These are phyloP conservation scores for Coemansia aciculifera DNA, from an alignment of 192 early-diverging fungal species.

Conservation along the genomic window DNA sequence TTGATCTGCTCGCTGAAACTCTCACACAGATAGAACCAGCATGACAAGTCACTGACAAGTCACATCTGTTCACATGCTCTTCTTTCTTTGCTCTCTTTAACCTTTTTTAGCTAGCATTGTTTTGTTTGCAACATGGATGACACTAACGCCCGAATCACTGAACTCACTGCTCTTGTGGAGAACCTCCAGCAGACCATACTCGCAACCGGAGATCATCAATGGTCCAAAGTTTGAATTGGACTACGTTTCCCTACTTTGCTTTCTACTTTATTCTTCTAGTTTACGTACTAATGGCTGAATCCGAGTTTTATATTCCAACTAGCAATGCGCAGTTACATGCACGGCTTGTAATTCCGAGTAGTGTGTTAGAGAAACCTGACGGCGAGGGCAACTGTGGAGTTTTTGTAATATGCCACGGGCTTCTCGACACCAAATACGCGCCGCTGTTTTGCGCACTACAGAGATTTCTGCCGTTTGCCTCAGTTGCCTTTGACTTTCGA, in stretches of 20 bases:
- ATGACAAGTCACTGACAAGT: no score
- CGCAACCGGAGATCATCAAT: no score
- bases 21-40: no score
- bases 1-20: no score
- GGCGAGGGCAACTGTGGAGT: constrained; percentile 9
- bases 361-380: not conserved
- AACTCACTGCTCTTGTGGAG: not conserved
- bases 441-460: constrained; percentile 34
- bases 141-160: not conserved
- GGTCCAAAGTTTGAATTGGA: not conserved
- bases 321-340: constrained; percentile 10
- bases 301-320: constrained; percentile 17
- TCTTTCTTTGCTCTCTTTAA: no score
- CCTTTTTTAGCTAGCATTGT: no score
- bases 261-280: not conserved
- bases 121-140: not conserved
- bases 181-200: not conserved
- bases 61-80: no score
- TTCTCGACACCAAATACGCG: constrained; percentile 52
- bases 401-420: constrained; percentile 58
- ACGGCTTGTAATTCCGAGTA: constrained; percentile 16
- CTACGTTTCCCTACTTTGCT: not conserved
- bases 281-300: not conserved
- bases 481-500: constrained; percentile 58
- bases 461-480: constrained; percentile 20